Base-by-base conservation (phyloP, 2,329 filamentous ascomycete genomes). In the Stagonosporopsis cucurbitacearum region DNA sequence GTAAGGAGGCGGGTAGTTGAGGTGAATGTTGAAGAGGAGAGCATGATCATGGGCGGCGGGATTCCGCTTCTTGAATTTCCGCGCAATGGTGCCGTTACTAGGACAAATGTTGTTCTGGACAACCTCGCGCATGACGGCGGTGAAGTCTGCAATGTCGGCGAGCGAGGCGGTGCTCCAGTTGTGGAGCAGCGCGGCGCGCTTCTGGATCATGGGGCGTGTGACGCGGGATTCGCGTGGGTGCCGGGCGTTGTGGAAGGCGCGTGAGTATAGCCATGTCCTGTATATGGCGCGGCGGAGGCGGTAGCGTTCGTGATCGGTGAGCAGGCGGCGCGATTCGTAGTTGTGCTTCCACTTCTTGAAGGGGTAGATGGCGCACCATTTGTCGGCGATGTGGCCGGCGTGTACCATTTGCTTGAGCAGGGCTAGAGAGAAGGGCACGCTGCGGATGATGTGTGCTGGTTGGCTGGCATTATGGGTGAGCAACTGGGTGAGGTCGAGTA, bases 271-370 rank as follows among this genome's bases (percentile, higher is more conserved):
- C 85, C 85, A 87, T 11, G 85, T 72, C 8, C 85, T 80, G 66
- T 87, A 88, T 9, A 86, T 73, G 9, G 85, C 85, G 36, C 84
- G 79, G 11, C 85, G 80, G 11, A 87, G 65, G 6, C 76, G 75
- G 45, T 79, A 81, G 3, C 80, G 78, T 66, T 88, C 85, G 2
- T 75, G 57, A 32, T 60, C 57, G 0, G 77, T 80, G 43, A 88
- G 72, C 2, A 83, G 77, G 9, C 85, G 82, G 9, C 85, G 81
- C 52, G 81, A 76, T 52, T 82, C 80, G 59, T 78, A 86, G 62
- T 85, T 80, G 52, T 76, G 66, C 63, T 85, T 86, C 85, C 85
- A 88, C 68, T 86, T 86, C 72, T 86, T 85, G 67, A 83, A 78
- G 0, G 84, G 84, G 64, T 86, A 88, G n/a, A 87, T 79, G n/a